Conservation (phyloP, 2,329 filamentous ascomycete genomes). For the Fusarium nurragi region DNA sequence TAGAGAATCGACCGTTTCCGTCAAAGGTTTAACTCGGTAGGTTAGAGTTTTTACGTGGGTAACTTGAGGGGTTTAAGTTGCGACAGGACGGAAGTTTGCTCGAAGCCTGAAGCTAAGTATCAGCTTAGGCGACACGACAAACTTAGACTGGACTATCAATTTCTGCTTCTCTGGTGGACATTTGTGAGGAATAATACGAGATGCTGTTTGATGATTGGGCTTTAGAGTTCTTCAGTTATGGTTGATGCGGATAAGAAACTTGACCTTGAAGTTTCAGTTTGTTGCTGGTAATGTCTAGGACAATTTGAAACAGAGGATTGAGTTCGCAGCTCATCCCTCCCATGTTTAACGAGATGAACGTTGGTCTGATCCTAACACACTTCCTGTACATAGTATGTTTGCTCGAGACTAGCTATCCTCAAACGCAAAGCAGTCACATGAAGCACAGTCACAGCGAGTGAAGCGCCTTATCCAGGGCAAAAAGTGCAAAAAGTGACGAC, state of each 20-base stretch:
- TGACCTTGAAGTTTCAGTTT: constrained; percentile 4
- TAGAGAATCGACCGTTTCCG: constrained; percentile 26
- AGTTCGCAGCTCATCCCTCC: background rate
- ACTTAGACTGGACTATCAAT: constrained; percentile 11
- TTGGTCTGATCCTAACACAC: background rate
- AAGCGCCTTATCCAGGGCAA: background rate
- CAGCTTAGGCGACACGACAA: constrained; percentile 11
- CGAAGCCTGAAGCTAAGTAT: constrained; percentile 33
- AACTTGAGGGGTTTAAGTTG: constrained; percentile 8
- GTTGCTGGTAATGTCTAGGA: constrained; percentile 23
- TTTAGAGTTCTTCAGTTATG: constrained; percentile 11
- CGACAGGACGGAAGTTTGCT: constrained; percentile 12
- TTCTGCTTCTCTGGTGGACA: background rate
- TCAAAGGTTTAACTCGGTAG: constrained; percentile 15
- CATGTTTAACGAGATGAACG: background rate
- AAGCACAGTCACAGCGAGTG: constrained; percentile 20
- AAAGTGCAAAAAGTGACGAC: constrained; percentile 33
- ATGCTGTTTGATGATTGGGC: background rate
- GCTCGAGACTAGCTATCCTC: background rate
- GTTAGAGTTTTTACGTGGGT: constrained; percentile 18
- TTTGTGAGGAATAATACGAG: background rate
- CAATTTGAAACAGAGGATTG: constrained; percentile 14
- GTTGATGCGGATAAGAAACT: constrained; percentile 7
- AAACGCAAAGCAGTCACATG: constrained; percentile 28
- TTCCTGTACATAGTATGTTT: constrained; percentile 6